Evolutionary conservation across 2,329 filamentous ascomycete genomes (phyloP), one percentile per base, ranked within the genome.

Genomic region (Aureobasidium subglaciale): DNA sequence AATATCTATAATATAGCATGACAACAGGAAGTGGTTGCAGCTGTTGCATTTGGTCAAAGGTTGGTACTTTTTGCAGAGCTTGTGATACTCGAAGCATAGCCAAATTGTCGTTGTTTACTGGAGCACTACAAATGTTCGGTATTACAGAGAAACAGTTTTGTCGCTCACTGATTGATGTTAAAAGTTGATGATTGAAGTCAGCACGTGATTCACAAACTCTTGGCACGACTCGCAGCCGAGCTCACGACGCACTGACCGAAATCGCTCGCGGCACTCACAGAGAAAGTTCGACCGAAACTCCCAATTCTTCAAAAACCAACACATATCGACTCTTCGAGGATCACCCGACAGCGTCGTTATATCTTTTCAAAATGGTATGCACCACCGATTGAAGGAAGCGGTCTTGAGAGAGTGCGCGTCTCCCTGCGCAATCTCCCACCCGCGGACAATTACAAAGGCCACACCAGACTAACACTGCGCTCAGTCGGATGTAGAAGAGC

Each of bases 401-500:
- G 46, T n/a, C n/a, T n/a, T n/a, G n/a, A n/a, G 5, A 20, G 9
- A 10, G 27, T 18, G 29, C 29, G 37, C 38, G 30, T 24, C 22
- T 37, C n/a, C 24, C 6, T 32, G 27, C 42, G 42, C 41, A 24
- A 29, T 11, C 24, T 37, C 30, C 7, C 11, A 27, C 3, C 29
- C 30, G 48, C 15, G 34, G 30, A 54, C 30, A 16, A 16, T 32
- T n/a, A 11, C 37, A n/a, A 22, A 10, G 15, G 22, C 20, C 24
- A 2, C 16, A 45, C 24, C 16, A 10, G 25, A 49, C 32, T 49
- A 37, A 35, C 30, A 37, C 8, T 27, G 20, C 30, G 18, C 30
- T 60, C 66, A 96, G 93, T 97, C 92, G 90, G 92, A 97, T 90
- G 92, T 92, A 97, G 93, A 97, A 96, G 92, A 97, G 87, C 90